These are phyloP conservation scores for Quercus parvula DNA, from an alignment of 306 rosid genomes.

Conservation along the genomic window DNA sequence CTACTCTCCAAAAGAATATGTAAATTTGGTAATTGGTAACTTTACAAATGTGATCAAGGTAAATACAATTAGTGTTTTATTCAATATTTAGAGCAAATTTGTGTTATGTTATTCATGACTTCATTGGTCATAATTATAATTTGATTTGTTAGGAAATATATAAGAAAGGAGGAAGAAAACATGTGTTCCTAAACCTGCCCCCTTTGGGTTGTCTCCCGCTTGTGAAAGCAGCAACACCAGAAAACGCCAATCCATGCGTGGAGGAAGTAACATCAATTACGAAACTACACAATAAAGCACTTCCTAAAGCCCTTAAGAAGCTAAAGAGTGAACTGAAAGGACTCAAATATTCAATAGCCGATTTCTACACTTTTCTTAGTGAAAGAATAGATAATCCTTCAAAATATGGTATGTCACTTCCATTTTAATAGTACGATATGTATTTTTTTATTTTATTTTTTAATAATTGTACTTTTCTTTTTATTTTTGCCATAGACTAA, in stretches of 20 bases:
- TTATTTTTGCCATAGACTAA: no score
- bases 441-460: no score
- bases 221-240: neutral
- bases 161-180: neutral
- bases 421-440: neutral
- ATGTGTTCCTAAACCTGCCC: conserved; percentile 3
- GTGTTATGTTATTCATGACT: no score
- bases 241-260: conserved; percentile 7
- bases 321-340: neutral
- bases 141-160: neutral
- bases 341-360: neutral
- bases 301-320: conserved; percentile 10
- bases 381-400: neutral
- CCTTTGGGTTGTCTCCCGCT: conserved; percentile 26
- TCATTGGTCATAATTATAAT: no score
- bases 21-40: neutral
- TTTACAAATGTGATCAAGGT: neutral
- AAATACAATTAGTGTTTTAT: neutral
- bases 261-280: conserved; percentile 16
- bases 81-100: no score
- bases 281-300: conserved; percentile 25
- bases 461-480: no score
- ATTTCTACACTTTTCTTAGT: neutral
- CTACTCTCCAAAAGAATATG: neutral
- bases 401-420: neutral